Base-by-base conservation (phyloP, 192 early-diverging fungal genomes). In the Oehlia diaphana region DNA sequence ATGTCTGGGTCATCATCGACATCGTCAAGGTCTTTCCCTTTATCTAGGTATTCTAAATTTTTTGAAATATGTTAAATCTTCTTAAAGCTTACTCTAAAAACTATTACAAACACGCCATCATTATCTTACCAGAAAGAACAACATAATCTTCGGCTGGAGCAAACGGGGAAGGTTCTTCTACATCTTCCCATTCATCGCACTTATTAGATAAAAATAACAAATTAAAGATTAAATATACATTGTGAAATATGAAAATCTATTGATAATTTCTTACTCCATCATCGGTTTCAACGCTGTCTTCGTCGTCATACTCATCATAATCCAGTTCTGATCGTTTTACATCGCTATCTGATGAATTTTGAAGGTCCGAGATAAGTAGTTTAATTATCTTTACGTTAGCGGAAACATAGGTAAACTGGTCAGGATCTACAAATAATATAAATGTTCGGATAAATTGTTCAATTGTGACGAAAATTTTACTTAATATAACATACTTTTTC, bases 311-410 rank as follows among this genome's bases (percentile, higher is more conserved):
- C 9, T 88, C 87, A n/a, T 84, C 86, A 28, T 58, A 58, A 58
- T 84, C 86, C 8, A 81, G 81, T 64, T 89, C 88, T 28, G 86
- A 90, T 85, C 89, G 87, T 69, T 81, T 84, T 64, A 86, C 74
- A 63, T 80, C 84, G 63, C 89, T 86, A 44, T 93, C 90, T 26
- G 86, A 79, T 68, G 93, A 90, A 83, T 91, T 90, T 35, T 92
- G 88, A 37, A 95, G 81, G 72, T 99, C 96, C n/a, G 87, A 88
- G 21, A 96, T 70, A 21, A 98, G 83, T 8, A 98, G 86, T 83
- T 94, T 95, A 71, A 97, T 82, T 14, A 95, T 95, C 85, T 97
- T 98, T 79, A 89, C 90, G 9, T 92, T 84, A 44, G 95, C 92
- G 23, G 95, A 92, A 26, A 96, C 88, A 33, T 85, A 84, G 4